Evolutionary conservation across 345 rosid genomes (phyloP), one percentile per base, ranked within the genome.

Genomic region (Cardiospermum halicacabum): DNA sequence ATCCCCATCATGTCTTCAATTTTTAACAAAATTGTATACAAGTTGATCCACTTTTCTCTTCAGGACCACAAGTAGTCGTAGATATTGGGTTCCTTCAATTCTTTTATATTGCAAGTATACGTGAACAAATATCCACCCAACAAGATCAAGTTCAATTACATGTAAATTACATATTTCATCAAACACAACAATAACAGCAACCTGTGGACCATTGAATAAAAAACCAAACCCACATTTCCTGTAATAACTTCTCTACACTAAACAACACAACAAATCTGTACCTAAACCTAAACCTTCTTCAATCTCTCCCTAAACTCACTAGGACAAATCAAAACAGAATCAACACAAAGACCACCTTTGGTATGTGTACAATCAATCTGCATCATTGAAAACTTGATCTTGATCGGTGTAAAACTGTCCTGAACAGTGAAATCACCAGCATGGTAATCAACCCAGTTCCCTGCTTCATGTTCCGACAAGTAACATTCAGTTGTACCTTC

Each of bases 361-460:
- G 87, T 88, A 76, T 94, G 99, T 18, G 97, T 94, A 59, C 99
- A 94, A 48, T 94, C 99, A 43, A 94, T 94, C 77, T 94, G 99
- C 60, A 84, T 84, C 96, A 88, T 81, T 8, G 96, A 91, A 62
- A 89, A 91, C 26, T 84, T 89, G 48, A 91, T 83, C 77, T 71
- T 82, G 1, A 75, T 56, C 0, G 81, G 69, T 11, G 74, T 6
- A 16, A 69, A 62, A 3, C 77, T 18, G 61, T 58, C 69, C n/a
- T 84, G 87, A 1, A 89, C 80, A 1, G 71, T 72, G 28, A 94
- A 91, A 67, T 91, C 92, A 21, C 99, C 96, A 0, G 62, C 96
- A 8, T 85, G 89, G 53, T 87, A 84, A 53, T 79, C 82, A 42
- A 82, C 49, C 99, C 99, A 94, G 13, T 76, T 83, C 45, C 95